A percentile compares a stretch with the other conserved stretches of the same genome.
Evolutionary conservation across 2,329 filamentous ascomycete genomes (phyloP).

Genomic region (Hysterium pulicare): DNA sequence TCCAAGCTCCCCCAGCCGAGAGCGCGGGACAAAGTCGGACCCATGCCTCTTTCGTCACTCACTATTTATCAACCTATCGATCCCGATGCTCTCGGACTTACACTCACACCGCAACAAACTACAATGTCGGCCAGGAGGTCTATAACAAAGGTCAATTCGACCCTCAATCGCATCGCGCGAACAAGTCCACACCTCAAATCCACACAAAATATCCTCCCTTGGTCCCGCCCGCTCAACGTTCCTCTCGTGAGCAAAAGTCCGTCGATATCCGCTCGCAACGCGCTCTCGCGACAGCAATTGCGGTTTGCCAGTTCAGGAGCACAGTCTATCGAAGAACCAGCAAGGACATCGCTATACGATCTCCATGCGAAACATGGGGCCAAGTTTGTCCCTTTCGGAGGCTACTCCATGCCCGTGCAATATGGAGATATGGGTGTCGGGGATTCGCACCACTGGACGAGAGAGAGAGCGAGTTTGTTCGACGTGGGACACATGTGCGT

Average conservation of each 20-base stretch:
- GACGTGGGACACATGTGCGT: slow-evolving; percentile 93
- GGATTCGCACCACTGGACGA: slow-evolving; percentile 87
- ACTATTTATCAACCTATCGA: no score
- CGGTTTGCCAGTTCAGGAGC: slow-evolving; percentile 19
- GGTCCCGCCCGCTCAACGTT: slow-evolving; percentile 12
- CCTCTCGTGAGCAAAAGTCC: slow-evolving; percentile 23
- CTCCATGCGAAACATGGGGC: slow-evolving; percentile 74
- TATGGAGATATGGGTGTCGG: slow-evolving; percentile 74
- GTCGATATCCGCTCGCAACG: not conserved
- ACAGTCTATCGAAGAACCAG: slow-evolving; percentile 24
- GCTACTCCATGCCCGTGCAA: slow-evolving; percentile 88
- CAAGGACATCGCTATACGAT: slow-evolving; percentile 72
- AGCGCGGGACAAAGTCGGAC: not conserved
- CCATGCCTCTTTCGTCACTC: slow-evolving; percentile 9
- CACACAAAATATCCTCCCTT: slow-evolving; percentile 11
- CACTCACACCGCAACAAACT: no score
- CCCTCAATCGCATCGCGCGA: slow-evolving; percentile 21
- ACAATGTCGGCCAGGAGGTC: slow-evolving; percentile 30
- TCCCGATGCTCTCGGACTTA: no score
- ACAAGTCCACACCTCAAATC: slow-evolving; percentile 13
- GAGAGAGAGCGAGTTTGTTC: slow-evolving; percentile 83
- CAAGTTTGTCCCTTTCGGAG: slow-evolving; percentile 96
- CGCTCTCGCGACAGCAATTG: not conserved
- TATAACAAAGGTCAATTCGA: slow-evolving; percentile 20
- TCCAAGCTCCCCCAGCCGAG: slow-evolving; percentile 2